These are phyloP conservation scores for Chenopodium formosanum DNA, from an alignment of 148 eudicot species.

Conservation along the genomic window DNA sequence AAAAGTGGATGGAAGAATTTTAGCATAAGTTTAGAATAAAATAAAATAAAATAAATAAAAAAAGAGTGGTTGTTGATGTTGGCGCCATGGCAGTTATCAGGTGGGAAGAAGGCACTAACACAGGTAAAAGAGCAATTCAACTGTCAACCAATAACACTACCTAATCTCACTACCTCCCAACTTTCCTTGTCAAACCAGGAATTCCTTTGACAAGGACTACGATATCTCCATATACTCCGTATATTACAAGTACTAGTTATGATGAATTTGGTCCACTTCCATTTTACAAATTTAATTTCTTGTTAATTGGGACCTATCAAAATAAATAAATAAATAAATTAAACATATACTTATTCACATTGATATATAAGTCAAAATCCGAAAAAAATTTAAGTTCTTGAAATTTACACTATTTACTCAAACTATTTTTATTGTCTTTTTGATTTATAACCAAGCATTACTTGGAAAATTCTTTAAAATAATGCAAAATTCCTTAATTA, in stretches of 20 bases:
- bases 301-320: not conserved
- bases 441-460: too few species aligned
- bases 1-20: too few species aligned
- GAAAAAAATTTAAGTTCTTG: too few species aligned
- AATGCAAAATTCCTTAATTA: too few species aligned
- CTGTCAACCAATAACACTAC: constrained; percentile 34
- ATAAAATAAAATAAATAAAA: not conserved
- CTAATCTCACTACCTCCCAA: constrained; percentile 15
- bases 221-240: not conserved
- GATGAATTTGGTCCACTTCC: constrained; percentile 1
- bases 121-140: constrained; percentile 20
- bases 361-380: too few species aligned
- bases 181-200: not conserved
- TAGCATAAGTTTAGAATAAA: not conserved
- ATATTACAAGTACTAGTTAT: not conserved
- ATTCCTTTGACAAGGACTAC: not conserved
- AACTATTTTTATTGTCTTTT: too few species aligned
- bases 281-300: not conserved
- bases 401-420: too few species aligned
- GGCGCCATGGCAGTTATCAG: constrained; percentile 17
- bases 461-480: too few species aligned
- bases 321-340: too few species aligned
- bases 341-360: too few species aligned
- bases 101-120: constrained; percentile 15
- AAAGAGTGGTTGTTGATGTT: constrained; percentile 24